Evolutionary conservation across 257 asterid genomes (phyloP).

Genomic region (Prunella vulgaris): DNA sequence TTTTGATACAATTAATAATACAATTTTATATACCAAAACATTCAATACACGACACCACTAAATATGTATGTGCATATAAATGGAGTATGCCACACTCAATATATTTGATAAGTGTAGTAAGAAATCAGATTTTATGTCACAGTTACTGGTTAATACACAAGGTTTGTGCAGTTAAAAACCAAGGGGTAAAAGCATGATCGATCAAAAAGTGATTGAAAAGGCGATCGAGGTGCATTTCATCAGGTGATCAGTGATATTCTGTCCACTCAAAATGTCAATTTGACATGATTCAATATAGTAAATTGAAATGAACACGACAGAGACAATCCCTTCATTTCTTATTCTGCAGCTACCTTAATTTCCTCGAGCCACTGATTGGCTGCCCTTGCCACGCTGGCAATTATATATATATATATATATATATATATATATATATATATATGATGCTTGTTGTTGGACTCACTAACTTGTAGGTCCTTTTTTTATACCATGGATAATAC

Average conservation of each 20-base stretch:
- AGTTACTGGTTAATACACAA: not conserved
- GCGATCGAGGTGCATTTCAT: conserved; percentile 14
- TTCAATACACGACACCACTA: no score
- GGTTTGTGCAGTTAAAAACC: conserved; percentile 16
- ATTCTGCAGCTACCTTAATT: conserved; percentile 67
- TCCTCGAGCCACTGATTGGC: conserved; percentile 83
- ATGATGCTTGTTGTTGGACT: conserved; percentile 29
- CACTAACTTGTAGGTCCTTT: conserved; percentile 2
- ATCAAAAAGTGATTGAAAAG: conserved; percentile 35
- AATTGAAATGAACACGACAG: conserved; percentile 19
- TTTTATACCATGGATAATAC: conserved; percentile 40
- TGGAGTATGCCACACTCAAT: not conserved
- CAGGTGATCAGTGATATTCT: conserved; percentile 36
- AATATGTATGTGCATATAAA: no score
- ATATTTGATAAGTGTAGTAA: not conserved
- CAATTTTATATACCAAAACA: no score
- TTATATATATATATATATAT: no score
- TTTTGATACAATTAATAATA: no score
- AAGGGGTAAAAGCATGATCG: conserved; percentile 32
- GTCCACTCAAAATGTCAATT: conserved; percentile 39
- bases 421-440: no score
- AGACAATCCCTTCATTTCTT: conserved; percentile 25
- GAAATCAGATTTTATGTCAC: not conserved
- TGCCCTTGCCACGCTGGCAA: conserved; percentile 51
- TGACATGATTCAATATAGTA: conserved; percentile 37